Percentiles rank a stretch among this genome's conserved stretches.
Conservation (phyloP, 2,329 filamentous ascomycete species). For the Colletotrichum destructivum region DNA sequence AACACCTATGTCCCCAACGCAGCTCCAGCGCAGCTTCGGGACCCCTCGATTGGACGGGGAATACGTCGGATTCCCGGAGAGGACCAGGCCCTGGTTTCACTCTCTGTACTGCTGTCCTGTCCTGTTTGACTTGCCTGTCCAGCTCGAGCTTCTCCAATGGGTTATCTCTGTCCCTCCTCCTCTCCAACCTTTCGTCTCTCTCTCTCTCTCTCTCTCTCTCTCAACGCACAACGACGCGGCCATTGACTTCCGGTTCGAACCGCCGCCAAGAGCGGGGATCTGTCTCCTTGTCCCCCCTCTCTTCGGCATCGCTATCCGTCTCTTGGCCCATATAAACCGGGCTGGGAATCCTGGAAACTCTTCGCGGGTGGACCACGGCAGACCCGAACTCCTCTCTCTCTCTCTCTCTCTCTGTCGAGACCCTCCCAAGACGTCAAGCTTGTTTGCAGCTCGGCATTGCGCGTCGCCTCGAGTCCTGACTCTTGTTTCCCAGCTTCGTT, state of each 20-base stretch:
- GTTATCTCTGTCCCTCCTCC: background rate
- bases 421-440: too few relatives aligned
- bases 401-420: background rate
- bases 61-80: constrained; percentile 36
- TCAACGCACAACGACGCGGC: constrained; percentile 3
- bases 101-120: constrained; percentile 15
- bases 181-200: background rate
- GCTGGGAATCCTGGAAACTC: constrained; percentile 31
- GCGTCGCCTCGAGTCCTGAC: constrained; percentile 4
- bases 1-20: constrained; percentile 10
- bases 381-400: constrained; percentile 23
- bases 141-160: constrained; percentile 14
- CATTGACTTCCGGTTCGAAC: background rate
- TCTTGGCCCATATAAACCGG: constrained; percentile 39
- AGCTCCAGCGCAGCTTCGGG: constrained; percentile 23
- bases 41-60: constrained; percentile 35
- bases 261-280: constrained; percentile 5
- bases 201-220: too few relatives aligned
- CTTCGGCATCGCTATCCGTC: constrained; percentile 34
- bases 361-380: constrained; percentile 27
- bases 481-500: background rate
- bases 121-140: background rate
- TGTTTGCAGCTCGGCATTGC: constrained; percentile 1
- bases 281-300: constrained; percentile 18
- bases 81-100: constrained; percentile 11